Percentiles rank a stretch among this genome's conserved stretches.
phyloP scores from a whole-genome alignment of 164 flowering plant genomes.

The Kingdonia uniflora region DNA sequence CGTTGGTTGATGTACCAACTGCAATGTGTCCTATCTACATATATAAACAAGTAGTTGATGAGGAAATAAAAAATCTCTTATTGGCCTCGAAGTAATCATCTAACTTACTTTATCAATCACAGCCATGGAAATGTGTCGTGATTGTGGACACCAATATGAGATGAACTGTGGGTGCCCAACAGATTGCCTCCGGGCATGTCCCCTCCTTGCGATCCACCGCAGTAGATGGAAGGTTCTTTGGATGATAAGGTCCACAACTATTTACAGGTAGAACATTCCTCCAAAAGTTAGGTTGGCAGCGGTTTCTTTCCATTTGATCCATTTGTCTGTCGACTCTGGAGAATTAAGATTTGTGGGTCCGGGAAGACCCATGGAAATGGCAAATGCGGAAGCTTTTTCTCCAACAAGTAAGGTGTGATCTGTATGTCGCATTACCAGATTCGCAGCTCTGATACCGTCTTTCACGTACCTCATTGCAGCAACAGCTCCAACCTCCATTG shows the following conservation, averaged over 20 bases:
- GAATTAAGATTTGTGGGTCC: slow-evolving; percentile 95
- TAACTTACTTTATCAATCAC: slow-evolving; percentile 69
- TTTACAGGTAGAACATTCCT: slow-evolving; percentile 52
- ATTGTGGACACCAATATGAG: slow-evolving; percentile 38
- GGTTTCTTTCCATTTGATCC: slow-evolving; percentile 76
- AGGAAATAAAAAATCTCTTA: neutral
- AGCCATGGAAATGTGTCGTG: slow-evolving; percentile 95
- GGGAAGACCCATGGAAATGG: slow-evolving; percentile 92
- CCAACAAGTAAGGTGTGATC: slow-evolving; percentile 89
- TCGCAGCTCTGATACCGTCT: slow-evolving; percentile 90
- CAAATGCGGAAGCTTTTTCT: slow-evolving; percentile 78
- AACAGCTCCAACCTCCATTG: slow-evolving; percentile 99
- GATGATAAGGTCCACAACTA: slow-evolving; percentile 80
- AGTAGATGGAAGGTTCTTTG: slow-evolving; percentile 15
- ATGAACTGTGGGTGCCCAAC: slow-evolving; percentile 18
- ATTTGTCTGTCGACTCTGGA: slow-evolving; percentile 56
- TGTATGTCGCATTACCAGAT: slow-evolving; percentile 76
- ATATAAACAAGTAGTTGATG: slow-evolving; percentile 6
- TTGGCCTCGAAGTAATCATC: slow-evolving; percentile 1
- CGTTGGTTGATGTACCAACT: slow-evolving; percentile 96
- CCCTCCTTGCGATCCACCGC: slow-evolving; percentile 7
- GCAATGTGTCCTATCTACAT: slow-evolving; percentile 74
- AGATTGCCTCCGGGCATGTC: slow-evolving; percentile 22
- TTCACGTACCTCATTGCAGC: slow-evolving; percentile 88
- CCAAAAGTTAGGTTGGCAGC: slow-evolving; percentile 89